Base-by-base conservation (phyloP, 202 grass and related monocot species). In the Elaeis oleifera region DNA sequence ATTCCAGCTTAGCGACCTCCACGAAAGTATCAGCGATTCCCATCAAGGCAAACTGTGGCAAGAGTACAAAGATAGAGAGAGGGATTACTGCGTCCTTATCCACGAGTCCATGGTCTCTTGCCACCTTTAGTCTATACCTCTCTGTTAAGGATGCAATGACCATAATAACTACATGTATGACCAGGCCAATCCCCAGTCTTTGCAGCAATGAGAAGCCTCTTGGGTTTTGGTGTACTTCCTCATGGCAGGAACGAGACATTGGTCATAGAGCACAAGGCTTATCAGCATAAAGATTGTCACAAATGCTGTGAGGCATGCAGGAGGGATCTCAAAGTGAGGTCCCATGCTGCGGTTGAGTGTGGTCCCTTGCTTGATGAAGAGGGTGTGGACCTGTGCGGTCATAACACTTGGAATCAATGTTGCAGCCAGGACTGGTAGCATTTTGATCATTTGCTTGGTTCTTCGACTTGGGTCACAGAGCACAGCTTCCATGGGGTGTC, bases 221-320 rank as follows among this genome's bases (percentile, higher is more conserved):
- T 0, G 54, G 27, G 49, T 56, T 67, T 79, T 71, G 0, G 83
- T 86, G 49, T 24, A 32, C 57, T 71, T 75, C 2, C 71, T 75
- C 2, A 62, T 66, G 1, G 73, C 26, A 11, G 74, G 83, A 6
- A 86, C 83, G 15, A 86, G 1, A 7, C 16, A 3, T 19, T 70
- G 66, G 61, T 79, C 83, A 67, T 86, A 86, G 78, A 86, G 67
- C 0, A 79, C 78, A 23, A 86, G 73, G 74, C 83, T 81, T 16
- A 82, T 24, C 74, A 86, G 77, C 57, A 78, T 75, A 65, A 79
- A 81, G 61, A 79, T 29, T 0, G 83, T 82, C 48, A 75, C 83
- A 61, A 81, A 86, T 65, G 81, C 75, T 51, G 83, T 71, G 79
- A 86, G 71, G 66, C 78, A 66, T 15, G 79, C 83, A 16, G 79